Conservation (phyloP, 177 flowering plant genomes). For the Tripterygium wilfordii region DNA sequence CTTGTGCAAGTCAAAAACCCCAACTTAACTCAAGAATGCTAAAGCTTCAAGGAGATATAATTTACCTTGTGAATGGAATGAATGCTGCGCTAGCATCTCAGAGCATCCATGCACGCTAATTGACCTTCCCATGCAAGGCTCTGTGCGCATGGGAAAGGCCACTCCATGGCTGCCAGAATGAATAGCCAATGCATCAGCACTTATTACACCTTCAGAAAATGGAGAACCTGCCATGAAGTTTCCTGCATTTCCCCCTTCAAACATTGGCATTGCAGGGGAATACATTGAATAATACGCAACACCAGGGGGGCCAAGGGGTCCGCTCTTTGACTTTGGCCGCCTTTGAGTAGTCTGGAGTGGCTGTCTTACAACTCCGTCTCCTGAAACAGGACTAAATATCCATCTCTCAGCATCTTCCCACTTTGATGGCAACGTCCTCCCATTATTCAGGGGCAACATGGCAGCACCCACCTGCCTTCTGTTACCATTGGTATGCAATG, state of each 20-base stretch:
- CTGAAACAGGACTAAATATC: slow-evolving; percentile 81
- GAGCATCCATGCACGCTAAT: slow-evolving; percentile 89
- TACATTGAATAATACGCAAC: slow-evolving; percentile 52
- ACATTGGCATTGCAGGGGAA: slow-evolving; percentile 55
- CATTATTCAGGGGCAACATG: slow-evolving; percentile 53
- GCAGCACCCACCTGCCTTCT: slow-evolving; percentile 35
- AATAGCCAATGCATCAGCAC: slow-evolving; percentile 37
- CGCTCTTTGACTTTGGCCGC: slow-evolving; percentile 88
- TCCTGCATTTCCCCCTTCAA: slow-evolving; percentile 42
- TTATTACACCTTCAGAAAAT: slow-evolving; percentile 56
- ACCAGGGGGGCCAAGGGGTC: slow-evolving; percentile 90
- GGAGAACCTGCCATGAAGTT: slow-evolving; percentile 52
- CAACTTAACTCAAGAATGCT: too few relatives aligned
- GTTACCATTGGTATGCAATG: slow-evolving; percentile 35
- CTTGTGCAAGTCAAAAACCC: too few relatives aligned
- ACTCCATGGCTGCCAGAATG: slow-evolving; percentile 23
- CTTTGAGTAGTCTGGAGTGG: slow-evolving; percentile 47
- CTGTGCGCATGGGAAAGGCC: slow-evolving; percentile 26
- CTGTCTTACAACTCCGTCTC: slow-evolving; percentile 41
- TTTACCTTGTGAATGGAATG: slow-evolving; percentile 48
- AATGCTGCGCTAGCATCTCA: slow-evolving; percentile 37
- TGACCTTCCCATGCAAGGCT: slow-evolving; percentile 76
- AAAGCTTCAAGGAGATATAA: not conserved
- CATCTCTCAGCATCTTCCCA: slow-evolving; percentile 99
- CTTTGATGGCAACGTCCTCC: slow-evolving; percentile 86